Percentiles rank a stretch among this genome's conserved stretches.
Evolutionary conservation across 768 basidiomycete genomes (phyloP).

Genomic region (Leccinum fibrillosum): DNA sequence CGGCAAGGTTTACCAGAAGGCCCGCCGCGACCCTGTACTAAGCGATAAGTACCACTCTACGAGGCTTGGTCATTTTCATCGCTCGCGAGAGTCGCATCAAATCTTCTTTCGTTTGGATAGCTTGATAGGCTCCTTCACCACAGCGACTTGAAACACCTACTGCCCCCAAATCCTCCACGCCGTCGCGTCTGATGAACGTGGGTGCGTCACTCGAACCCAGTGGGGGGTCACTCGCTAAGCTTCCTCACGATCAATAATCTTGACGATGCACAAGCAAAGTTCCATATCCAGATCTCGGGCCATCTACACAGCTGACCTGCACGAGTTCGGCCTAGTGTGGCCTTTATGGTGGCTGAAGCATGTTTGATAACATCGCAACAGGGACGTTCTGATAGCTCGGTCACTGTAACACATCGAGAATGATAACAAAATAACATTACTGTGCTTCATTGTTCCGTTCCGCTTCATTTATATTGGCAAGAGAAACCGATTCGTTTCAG

Average conservation of each 20-base stretch:
- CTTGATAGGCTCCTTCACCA: neutral
- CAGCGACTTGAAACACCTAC: neutral
- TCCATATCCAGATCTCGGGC: neutral
- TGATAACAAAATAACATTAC: neutral
- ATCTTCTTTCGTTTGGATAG: neutral
- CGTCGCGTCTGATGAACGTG: neutral
- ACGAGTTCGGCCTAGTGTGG: neutral
- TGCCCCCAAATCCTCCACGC: neutral
- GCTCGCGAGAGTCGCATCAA: neutral
- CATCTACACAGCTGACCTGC: neutral
- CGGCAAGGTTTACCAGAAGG: neutral
- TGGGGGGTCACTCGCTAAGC: neutral
- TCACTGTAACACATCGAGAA: neutral
- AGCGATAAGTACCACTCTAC: neutral
- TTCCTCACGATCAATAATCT: neutral
- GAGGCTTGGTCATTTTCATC: neutral
- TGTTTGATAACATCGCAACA: neutral
- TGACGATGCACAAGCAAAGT: neutral
- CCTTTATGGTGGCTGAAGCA: neutral
- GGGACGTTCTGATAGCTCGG: neutral
- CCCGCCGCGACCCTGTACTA: neutral
- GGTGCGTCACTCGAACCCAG: neutral
- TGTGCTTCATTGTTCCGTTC: neutral
- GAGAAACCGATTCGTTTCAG: neutral
- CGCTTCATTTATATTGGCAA: neutral